phyloP scores from a whole-genome alignment of 2,329 filamentous ascomycete genomes.

The Fusarium zealandicum region DNA sequence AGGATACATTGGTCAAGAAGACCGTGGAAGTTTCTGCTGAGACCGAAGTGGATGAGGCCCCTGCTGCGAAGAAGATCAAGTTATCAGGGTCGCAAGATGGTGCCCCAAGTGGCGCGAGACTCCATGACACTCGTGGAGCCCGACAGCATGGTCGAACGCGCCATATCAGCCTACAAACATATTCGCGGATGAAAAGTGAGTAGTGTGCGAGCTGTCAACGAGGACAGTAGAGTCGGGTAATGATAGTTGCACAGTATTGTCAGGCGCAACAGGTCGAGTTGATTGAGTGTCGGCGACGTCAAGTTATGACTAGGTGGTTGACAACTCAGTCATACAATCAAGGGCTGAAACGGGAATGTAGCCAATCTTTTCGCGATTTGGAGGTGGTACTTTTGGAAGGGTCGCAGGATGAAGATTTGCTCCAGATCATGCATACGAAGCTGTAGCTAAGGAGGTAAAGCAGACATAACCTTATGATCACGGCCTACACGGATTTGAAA shows the following conservation, averaged over 20 bases:
- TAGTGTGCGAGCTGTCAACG: not conserved
- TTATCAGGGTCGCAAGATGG: conserved; percentile 1
- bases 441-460: not conserved
- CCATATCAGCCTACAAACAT: conserved; percentile 8
- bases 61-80: conserved; percentile 25
- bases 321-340: not conserved
- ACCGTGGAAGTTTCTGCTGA: conserved; percentile 1
- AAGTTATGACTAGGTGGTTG: not conserved
- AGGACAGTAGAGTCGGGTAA: not conserved
- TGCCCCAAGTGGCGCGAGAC: not conserved
- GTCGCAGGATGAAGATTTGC: conserved; percentile 3
- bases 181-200: conserved; percentile 16
- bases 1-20: not conserved
- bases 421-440: conserved; percentile 3
- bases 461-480: not conserved
- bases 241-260: not conserved
- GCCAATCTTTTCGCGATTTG: conserved; percentile 4
- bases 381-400: not conserved
- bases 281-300: not conserved
- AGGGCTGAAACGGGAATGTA: not conserved
- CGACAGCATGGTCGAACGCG: not conserved
- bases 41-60: not conserved
- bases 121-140: not conserved
- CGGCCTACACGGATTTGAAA: not conserved
- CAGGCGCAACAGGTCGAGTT: not conserved